phyloP scores from a whole-genome alignment of 345 rosid genomes.

The thale cress (Arabidopsis thaliana) region DNA sequence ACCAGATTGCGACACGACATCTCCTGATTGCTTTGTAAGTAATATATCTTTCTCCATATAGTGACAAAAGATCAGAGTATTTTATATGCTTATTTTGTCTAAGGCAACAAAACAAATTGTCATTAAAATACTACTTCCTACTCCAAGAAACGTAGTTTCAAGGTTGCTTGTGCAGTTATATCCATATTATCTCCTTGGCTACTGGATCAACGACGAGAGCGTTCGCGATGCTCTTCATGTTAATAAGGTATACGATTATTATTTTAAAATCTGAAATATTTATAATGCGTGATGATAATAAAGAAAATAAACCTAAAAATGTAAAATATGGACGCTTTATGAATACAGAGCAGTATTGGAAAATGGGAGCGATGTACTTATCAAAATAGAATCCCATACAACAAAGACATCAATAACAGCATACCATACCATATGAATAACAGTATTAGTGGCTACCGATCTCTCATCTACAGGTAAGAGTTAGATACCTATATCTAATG shows the following conservation, averaged over 20 bases:
- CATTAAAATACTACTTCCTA: too few species aligned
- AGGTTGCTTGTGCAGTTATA: conserved; percentile 21
- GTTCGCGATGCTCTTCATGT: conserved; percentile 34
- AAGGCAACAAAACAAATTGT: too few species aligned
- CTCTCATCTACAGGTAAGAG: conserved; percentile 30
- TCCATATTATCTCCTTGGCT: neutral
- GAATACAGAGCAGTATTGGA: conserved; percentile 19
- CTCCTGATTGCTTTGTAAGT: conserved; percentile 27
- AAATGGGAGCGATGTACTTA: conserved; percentile 28
- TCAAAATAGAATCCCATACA: neutral
- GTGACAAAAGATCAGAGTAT: too few species aligned
- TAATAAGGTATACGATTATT: neutral
- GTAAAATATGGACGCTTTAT: neutral
- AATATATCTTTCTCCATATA: neutral
- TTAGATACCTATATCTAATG: neutral
- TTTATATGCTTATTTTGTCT: too few species aligned
- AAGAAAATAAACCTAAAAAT: neutral
- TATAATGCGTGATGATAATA: too few species aligned
- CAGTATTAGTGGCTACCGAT: conserved; percentile 12
- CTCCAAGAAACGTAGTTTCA: neutral
- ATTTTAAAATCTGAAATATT: neutral
- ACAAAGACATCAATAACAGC: neutral
- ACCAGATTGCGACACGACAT: neutral
- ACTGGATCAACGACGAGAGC: conserved; percentile 23
- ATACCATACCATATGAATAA: conserved; percentile 24